These are phyloP conservation scores for Glycine tomentella DNA, from an alignment of 306 rosid genomes.

Conservation along the genomic window DNA sequence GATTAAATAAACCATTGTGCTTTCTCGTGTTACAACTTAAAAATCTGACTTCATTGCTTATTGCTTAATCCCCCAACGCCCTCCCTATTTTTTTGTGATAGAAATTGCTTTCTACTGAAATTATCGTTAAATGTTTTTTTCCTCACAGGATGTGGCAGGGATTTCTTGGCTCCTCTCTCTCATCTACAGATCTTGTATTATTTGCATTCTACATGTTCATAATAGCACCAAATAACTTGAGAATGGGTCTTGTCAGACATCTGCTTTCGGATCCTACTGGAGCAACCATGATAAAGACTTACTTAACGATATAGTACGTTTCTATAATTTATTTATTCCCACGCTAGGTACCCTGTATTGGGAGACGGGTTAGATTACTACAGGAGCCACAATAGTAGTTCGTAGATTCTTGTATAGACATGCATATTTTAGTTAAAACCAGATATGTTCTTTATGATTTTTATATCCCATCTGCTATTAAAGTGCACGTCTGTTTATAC, in stretches of 20 bases:
- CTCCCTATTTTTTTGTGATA: not conserved
- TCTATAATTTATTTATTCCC: conserved; percentile 11
- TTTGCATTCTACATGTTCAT: conserved; percentile 93
- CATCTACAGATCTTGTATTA: conserved; percentile 75
- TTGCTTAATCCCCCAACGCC: no score
- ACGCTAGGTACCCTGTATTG: conserved; percentile 34
- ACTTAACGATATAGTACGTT: conserved; percentile 62
- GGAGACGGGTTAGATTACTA: conserved; percentile 53
- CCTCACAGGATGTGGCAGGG: conserved; percentile 96
- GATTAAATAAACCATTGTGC: not conserved
- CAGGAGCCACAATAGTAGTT: conserved; percentile 40
- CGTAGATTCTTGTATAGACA: conserved; percentile 46
- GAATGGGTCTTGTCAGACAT: conserved; percentile 86
- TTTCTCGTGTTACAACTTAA: not conserved
- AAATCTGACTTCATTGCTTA: not conserved
- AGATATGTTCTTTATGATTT: conserved; percentile 28
- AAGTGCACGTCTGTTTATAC: conserved; percentile 8
- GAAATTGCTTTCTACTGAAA: conserved; percentile 3
- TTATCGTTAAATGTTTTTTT: conserved; percentile 35
- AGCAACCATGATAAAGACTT: conserved; percentile 86
- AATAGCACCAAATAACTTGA: conserved; percentile 86
- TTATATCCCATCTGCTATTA: conserved; percentile 33
- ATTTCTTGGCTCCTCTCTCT: conserved; percentile 91
- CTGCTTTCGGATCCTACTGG: conserved; percentile 94
- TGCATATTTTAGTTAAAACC: conserved; percentile 2